Conservation (phyloP, 768 basidiomycete species). For the Hemileccinum rubropunctum region DNA sequence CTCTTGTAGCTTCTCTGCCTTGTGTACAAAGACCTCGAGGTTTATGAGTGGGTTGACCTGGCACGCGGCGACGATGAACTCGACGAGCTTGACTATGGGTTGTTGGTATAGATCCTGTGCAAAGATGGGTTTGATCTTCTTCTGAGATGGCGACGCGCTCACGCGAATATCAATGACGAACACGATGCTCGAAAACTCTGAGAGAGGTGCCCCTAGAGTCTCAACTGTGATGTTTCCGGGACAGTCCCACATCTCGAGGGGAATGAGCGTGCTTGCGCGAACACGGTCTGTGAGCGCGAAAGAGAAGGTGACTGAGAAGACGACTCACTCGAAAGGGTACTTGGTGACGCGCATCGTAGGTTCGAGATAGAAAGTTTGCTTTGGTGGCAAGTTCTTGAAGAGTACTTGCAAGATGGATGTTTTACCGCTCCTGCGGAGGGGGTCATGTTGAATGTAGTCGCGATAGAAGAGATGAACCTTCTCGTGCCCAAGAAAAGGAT, state of each 20-base stretch:
- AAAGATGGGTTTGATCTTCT: constrained; percentile 1
- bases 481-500: constrained; percentile 71
- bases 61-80: constrained; percentile 76
- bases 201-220: constrained; percentile 69
- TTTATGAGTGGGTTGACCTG: constrained; percentile 72
- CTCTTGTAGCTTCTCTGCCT: constrained; percentile 87
- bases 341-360: constrained; percentile 77
- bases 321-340: constrained; percentile 75
- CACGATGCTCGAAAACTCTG: constrained; percentile 79
- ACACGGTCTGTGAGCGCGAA: background rate
- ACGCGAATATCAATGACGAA: constrained; percentile 97
- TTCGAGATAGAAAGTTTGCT: constrained; percentile 88
- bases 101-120: constrained; percentile 78
- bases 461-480: constrained; percentile 38
- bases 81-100: constrained; percentile 77
- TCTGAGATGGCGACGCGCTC: constrained; percentile 19
- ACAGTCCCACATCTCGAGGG: constrained; percentile 94
- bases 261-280: constrained; percentile 74
- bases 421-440: constrained; percentile 72
- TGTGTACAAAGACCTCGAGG: constrained; percentile 93
- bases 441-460: constrained; percentile 1
- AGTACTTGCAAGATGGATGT: constrained; percentile 88
- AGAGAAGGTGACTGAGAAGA: background rate
- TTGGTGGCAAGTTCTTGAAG: constrained; percentile 80
- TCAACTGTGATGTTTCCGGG: constrained; percentile 83